These are phyloP conservation scores for Neltuma alba DNA, from an alignment of 306 rosid genomes.

Conservation along the genomic window DNA sequence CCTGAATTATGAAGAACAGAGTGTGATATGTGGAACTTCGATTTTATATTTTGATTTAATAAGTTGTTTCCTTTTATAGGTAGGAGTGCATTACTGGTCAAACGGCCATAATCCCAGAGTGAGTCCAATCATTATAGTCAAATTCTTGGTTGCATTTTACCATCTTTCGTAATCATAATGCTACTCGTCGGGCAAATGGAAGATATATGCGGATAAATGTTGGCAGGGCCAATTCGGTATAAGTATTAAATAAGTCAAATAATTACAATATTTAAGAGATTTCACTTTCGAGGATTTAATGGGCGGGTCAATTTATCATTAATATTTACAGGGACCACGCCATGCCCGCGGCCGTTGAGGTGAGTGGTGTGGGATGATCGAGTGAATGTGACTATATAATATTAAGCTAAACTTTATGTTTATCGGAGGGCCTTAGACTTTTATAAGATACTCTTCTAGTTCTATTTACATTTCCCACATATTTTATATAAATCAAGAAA, in stretches of 20 bases:
- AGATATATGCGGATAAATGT: not conserved
- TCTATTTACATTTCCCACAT: no score
- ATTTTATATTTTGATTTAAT: not conserved
- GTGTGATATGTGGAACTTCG: not conserved
- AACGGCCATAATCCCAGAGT: slow-evolving; percentile 32
- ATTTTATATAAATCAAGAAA: no score
- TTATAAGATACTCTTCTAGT: no score
- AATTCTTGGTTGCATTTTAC: slow-evolving; percentile 33
- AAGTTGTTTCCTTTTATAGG: not conserved
- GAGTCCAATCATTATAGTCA: slow-evolving; percentile 33
- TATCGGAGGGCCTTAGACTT: no score
- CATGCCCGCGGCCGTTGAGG: not conserved
- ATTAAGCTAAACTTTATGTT: no score
- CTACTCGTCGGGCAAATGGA: not conserved
- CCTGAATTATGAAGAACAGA: not conserved
- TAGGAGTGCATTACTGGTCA: slow-evolving; percentile 31
- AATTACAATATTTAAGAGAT: not conserved
- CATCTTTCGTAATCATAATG: slow-evolving; percentile 32
- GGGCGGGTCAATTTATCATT: not conserved
- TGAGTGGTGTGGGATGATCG: not conserved
- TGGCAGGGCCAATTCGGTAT: not conserved
- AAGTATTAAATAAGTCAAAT: not conserved
- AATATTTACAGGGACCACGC: slow-evolving; percentile 34
- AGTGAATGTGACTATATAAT: not conserved
- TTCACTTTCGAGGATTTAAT: not conserved